Evolutionary conservation across 768 basidiomycete genomes (phyloP).

Genomic region (Fistulinella prunicolor): DNA sequence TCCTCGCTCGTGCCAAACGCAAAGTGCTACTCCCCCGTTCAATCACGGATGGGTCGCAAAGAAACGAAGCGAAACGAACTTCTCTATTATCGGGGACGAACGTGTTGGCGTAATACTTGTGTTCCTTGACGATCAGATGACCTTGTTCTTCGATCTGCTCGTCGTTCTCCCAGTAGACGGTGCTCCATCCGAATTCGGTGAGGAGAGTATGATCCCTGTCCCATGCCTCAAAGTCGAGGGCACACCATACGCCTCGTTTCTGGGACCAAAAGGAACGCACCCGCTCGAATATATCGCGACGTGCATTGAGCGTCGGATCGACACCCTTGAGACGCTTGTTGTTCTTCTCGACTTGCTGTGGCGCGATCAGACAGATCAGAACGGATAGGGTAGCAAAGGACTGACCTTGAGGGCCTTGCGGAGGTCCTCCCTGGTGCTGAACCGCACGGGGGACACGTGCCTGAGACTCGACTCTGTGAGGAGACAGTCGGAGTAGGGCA

Average conservation of each 20-base stretch:
- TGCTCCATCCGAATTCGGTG: constrained; percentile 83
- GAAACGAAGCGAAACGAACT: constrained; percentile 32
- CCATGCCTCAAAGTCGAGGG: constrained; percentile 84
- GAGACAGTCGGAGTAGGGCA: constrained; percentile 79
- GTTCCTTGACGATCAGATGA: constrained; percentile 66
- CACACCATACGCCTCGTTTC: constrained; percentile 68
- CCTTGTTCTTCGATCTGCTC: constrained; percentile 46
- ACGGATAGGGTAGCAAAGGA: neutral
- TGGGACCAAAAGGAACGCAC: constrained; percentile 61
- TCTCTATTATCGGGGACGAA: constrained; percentile 64
- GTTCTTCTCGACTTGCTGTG: constrained; percentile 71
- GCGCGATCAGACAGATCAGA: neutral
- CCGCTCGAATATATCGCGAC: constrained; percentile 66
- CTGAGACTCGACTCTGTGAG: constrained; percentile 57
- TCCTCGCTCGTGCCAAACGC: constrained; percentile 61
- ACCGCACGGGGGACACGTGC: constrained; percentile 56
- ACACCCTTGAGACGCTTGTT: constrained; percentile 74
- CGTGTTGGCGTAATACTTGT: constrained; percentile 53
- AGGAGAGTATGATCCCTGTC: constrained; percentile 69
- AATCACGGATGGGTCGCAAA: neutral
- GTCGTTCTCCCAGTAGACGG: constrained; percentile 54
- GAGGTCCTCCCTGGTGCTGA: constrained; percentile 51
- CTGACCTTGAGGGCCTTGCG: constrained; percentile 59
- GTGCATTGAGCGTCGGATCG: constrained; percentile 49
- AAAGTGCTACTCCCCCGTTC: constrained; percentile 47